A percentile compares a stretch with the other conserved stretches of the same genome.
Evolutionary conservation across 108 stramenopile species (phyloP).

Genomic region (Epithemia pelagica): DNA sequence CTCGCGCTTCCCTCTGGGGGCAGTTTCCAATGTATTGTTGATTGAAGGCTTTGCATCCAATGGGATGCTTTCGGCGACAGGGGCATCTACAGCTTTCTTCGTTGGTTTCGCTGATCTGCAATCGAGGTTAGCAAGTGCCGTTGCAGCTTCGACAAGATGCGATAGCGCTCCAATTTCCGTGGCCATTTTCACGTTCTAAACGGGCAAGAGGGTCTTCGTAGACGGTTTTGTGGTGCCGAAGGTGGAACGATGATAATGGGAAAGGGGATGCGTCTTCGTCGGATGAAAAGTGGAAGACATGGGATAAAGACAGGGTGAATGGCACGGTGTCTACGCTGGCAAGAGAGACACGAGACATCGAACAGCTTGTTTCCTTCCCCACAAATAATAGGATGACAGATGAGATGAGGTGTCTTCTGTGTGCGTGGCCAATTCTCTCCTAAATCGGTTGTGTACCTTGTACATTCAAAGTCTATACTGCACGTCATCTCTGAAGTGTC

Average conservation of each 20-base stretch:
- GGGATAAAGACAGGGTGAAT: background rate
- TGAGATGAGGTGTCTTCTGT: background rate
- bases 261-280: background rate
- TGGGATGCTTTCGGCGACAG: conserved; percentile 4
- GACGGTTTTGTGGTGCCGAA: background rate
- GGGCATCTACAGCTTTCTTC: conserved; percentile 9
- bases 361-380: background rate
- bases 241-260: background rate
- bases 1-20: conserved; percentile 23
- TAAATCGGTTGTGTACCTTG: background rate
- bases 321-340: too few relatives aligned
- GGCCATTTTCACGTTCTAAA: background rate
- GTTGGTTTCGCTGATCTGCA: background rate
- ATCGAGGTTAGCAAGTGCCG: conserved; percentile 6
- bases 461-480: background rate
- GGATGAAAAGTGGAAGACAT: background rate
- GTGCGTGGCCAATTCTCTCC: background rate
- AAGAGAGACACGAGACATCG: too few relatives aligned
- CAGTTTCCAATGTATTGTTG: background rate
- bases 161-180: background rate
- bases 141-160: conserved; percentile 5
- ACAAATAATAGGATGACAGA: background rate
- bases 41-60: background rate
- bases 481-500: background rate
- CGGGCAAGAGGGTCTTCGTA: background rate